Base-by-base conservation (phyloP, 129 eudicot genomes). In the Lactuca saligna region DNA sequence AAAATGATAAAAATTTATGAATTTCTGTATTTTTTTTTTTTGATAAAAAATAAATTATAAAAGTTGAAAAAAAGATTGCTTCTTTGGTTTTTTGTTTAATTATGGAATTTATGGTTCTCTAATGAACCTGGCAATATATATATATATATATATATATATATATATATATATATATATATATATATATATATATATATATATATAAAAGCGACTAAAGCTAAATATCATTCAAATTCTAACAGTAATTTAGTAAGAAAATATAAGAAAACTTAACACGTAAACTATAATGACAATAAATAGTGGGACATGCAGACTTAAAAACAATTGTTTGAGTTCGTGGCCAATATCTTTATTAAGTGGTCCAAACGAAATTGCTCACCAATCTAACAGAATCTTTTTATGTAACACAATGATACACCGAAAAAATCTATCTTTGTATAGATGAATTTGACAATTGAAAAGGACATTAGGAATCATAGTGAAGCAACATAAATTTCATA, bases 391-490 rank as follows among this genome's bases (percentile, higher is more conserved):
- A 62, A 17, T 3, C 33, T 32, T 44, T 15, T 62, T n/a, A 44
- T 5, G 29, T 31, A 64, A 32, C 60, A 32, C 8, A 33, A 74
- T 50, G 56, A 41, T 20, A 66, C 15, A 6, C 51, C 38, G 20
- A 66, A 49, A 65, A 65, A 56, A 29, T 34, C 13, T 37, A 16
- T 57, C 38, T 65, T 41, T 58, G 32, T 66, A 44, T 39, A 16
- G 14, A 48, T 58, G 60, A 57, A 57, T 53, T 33, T 75, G 67
- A 57, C 73, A 65, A 11, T 14, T 74, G 78, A 65, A 12, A 54
- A 48, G 73, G 73, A 59, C 68, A 67, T 20, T 41, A 13, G 12
- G 73, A 74, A 66, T 57, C 69, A 59, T 59, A 11, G 50, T 49
- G 50, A 16, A 67, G 14, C 57, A 14, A 59, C 37, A 37, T 48